A percentile compares a stretch with the other conserved stretches of the same genome.
Conservation (phyloP, 2,329 filamentous ascomycete genomes). For the Sphaerulina musiva region DNA sequence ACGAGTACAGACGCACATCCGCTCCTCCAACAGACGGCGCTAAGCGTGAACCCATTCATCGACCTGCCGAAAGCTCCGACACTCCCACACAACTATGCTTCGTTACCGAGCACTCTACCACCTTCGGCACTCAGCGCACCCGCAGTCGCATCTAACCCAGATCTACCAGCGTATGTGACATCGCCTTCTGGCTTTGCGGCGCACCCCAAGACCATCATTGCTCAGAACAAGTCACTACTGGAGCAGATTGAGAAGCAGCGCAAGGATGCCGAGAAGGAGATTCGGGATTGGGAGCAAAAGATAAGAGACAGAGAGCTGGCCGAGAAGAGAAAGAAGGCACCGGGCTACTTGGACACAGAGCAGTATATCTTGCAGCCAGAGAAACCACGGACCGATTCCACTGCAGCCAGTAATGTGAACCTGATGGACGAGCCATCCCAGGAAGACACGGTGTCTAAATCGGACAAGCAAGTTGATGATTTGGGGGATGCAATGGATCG, state of each 20-base stretch:
- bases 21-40: conserved; percentile 81
- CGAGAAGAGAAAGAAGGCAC: conserved; percentile 72
- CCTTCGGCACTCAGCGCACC: conserved; percentile 55
- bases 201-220: conserved; percentile 77
- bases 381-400: conserved; percentile 33
- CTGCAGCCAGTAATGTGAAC: conserved; percentile 13
- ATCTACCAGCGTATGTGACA: conserved; percentile 62
- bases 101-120: conserved; percentile 79
- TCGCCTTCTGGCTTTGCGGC: conserved; percentile 71
- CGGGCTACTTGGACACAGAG: conserved; percentile 74
- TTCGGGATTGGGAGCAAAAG: conserved; percentile 63
- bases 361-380: conserved; percentile 63
- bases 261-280: conserved; percentile 59
- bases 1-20: conserved; percentile 57
- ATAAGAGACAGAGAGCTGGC: conserved; percentile 62
- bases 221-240: conserved; percentile 71
- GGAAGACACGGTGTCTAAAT: conserved; percentile 6
- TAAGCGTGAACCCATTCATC: conserved; percentile 92
- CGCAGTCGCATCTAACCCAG: conserved; percentile 34
- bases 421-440: conserved; percentile 25
- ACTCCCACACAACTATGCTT: conserved; percentile 90
- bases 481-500: conserved; percentile 34
- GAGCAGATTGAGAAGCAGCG: conserved; percentile 66
- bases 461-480: conserved; percentile 28
- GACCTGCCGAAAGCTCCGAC: conserved; percentile 83